Evolutionary conservation across 2,329 filamentous ascomycete genomes (phyloP).

Genomic region (Colletotrichum liriopes): DNA sequence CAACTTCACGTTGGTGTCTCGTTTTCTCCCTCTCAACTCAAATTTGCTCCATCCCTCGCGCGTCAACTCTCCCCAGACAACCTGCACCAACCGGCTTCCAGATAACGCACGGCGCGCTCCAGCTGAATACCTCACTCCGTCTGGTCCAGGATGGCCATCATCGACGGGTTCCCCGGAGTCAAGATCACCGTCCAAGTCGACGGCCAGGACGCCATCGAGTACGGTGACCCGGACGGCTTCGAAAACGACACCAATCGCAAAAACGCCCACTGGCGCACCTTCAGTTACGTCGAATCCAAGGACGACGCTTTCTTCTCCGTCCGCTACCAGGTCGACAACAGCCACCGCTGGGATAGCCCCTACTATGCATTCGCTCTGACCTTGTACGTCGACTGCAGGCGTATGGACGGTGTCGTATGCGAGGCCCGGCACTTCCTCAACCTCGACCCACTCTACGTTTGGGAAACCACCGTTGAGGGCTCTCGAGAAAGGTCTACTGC

Average conservation of each 20-base stretch:
- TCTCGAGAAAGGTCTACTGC: not conserved
- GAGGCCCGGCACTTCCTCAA: not conserved
- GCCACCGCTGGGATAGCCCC: conserved; percentile 32
- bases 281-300: conserved; percentile 45
- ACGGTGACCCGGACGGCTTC: conserved; percentile 40
- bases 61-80: not conserved
- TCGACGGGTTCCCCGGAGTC: conserved; percentile 45
- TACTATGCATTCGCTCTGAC: conserved; percentile 40
- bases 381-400: conserved; percentile 44
- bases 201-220: conserved; percentile 44
- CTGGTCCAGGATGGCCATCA: conserved; percentile 46
- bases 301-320: conserved; percentile 44
- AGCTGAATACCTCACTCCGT: not conserved
- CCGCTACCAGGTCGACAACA: conserved; percentile 32
- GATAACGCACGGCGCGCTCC: not conserved
- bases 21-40: not conserved
- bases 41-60: not conserved
- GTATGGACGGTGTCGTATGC: conserved; percentile 18
- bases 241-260: conserved; percentile 8
- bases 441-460: not conserved
- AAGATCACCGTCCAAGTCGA: conserved; percentile 46
- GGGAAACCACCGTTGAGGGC: conserved; percentile 14
- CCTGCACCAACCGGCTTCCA: not conserved
- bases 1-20: conserved; percentile 8
- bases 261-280: conserved; percentile 12